phyloP scores from a whole-genome alignment of 2,329 filamentous ascomycete species.

The Sphaerulina vaccinii region DNA sequence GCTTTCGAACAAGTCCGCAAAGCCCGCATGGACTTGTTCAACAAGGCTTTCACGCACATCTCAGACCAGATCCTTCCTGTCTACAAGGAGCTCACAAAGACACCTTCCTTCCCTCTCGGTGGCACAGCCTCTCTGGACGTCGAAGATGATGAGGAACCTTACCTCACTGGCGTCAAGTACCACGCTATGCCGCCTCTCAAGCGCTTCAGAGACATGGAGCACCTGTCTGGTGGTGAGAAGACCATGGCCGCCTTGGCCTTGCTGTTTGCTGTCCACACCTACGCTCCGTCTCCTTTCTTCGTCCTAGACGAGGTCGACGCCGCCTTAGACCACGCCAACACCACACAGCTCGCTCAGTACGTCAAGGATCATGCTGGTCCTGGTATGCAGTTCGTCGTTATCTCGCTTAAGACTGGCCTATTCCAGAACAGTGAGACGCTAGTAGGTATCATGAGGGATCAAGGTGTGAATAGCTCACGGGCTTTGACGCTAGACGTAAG shows the following conservation, averaged over 20 bases:
- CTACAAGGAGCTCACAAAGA: constrained; percentile 92
- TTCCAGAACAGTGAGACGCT: constrained; percentile 96
- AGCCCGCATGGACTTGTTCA: constrained; percentile 85
- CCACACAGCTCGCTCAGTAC: constrained; percentile 93
- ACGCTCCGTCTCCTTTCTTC: constrained; percentile 94
- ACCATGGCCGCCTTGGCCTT: constrained; percentile 97
- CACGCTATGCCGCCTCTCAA: constrained; percentile 98
- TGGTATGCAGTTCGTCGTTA: constrained; percentile 99
- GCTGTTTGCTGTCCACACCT: constrained; percentile 93
- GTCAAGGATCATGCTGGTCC: constrained; percentile 90
- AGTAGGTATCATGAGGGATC: constrained; percentile 93
- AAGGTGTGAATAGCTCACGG: constrained; percentile 87
- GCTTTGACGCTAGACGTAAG: constrained; percentile 94
- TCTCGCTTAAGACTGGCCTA: constrained; percentile 89
- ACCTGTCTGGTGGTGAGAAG: constrained; percentile 94
- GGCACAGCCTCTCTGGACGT: constrained; percentile 86
- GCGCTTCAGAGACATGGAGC: constrained; percentile 98
- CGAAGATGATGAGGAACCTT: constrained; percentile 94
- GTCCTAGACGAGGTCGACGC: constrained; percentile 98
- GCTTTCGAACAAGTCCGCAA: constrained; percentile 79
- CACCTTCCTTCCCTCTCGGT: constrained; percentile 86
- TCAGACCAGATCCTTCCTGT: constrained; percentile 90
- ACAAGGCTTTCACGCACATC: constrained; percentile 92
- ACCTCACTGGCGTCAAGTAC: constrained; percentile 94
- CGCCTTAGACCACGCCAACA: constrained; percentile 96